A percentile compares a stretch with the other conserved stretches of the same genome.
These are phyloP conservation scores for Stachybotrys chartarum DNA, from an alignment of 2,329 filamentous ascomycete species.

Conservation along the genomic window DNA sequence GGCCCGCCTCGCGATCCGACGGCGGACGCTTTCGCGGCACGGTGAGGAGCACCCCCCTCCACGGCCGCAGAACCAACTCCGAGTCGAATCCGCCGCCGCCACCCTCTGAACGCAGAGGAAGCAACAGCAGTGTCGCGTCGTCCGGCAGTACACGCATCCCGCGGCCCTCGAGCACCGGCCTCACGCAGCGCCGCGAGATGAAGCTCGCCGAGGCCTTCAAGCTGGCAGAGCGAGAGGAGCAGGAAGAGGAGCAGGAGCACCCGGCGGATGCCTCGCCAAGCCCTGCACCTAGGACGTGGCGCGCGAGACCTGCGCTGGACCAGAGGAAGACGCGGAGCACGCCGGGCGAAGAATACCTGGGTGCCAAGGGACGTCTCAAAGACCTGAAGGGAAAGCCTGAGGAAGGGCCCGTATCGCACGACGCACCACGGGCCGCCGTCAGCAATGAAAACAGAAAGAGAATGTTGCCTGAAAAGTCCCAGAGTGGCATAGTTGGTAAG, in stretches of 20 bases:
- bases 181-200: constrained; percentile 25
- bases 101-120: constrained; percentile 8
- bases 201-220: constrained; percentile 35
- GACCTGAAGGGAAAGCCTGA: constrained; percentile 11
- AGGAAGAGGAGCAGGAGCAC: constrained; percentile 14
- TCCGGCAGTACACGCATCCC: constrained; percentile 27
- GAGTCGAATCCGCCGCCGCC: constrained; percentile 10
- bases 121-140: constrained; percentile 14
- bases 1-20: not conserved
- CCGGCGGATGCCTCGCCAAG: constrained; percentile 40
- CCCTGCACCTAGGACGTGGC: constrained; percentile 40
- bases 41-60: not conserved
- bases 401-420: not conserved
- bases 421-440: not conserved
- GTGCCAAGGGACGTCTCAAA: constrained; percentile 17
- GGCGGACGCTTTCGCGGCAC: not conserved
- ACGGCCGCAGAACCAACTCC: constrained; percentile 15
- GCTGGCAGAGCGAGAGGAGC: constrained; percentile 21
- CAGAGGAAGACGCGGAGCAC: constrained; percentile 20
- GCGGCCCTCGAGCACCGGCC: constrained; percentile 15
- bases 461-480: not conserved
- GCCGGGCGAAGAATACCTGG: constrained; percentile 21
- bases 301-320: constrained; percentile 22
- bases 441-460: not conserved
- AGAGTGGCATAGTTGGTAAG: not conserved